Evolutionary conservation across 2,329 filamentous ascomycete genomes (phyloP).

Genomic region (Niveomyces coronatus): DNA sequence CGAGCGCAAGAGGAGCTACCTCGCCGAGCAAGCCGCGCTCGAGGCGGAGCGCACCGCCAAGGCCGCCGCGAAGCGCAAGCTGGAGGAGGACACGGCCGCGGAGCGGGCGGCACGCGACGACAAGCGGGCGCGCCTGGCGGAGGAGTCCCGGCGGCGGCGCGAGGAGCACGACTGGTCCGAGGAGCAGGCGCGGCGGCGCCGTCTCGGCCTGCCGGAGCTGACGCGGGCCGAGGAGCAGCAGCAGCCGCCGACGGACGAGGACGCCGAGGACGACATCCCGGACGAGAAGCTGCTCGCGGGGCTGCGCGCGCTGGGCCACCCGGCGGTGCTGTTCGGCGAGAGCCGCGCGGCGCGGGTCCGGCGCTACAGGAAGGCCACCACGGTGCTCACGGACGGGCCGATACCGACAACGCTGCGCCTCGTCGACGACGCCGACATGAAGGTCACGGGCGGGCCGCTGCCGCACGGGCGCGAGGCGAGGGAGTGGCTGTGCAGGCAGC

Average conservation of each 20-base stretch:
- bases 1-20: conserved; percentile 68
- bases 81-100: conserved; percentile 72
- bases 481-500: conserved; percentile 70
- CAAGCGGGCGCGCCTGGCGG: conserved; percentile 70
- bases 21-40: conserved; percentile 66
- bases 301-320: conserved; percentile 63
- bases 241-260: conserved; percentile 28
- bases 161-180: conserved; percentile 66
- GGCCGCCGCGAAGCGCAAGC: conserved; percentile 70
- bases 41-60: conserved; percentile 62
- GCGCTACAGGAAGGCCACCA: conserved; percentile 57
- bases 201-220: conserved; percentile 74
- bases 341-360: conserved; percentile 56
- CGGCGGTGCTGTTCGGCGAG: conserved; percentile 72
- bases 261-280: conserved; percentile 48
- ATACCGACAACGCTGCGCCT: conserved; percentile 77
- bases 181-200: conserved; percentile 61
- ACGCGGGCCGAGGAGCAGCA: too few species aligned
- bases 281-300: conserved; percentile 60
- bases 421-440: conserved; percentile 82
- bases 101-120: conserved; percentile 64
- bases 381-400: conserved; percentile 59
- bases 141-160: conserved; percentile 60
- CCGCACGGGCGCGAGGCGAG: conserved; percentile 54
- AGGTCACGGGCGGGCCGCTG: conserved; percentile 57